Evolutionary conservation across 2,329 filamentous ascomycete genomes (phyloP).

Genomic region (Colletotrichum sp.): DNA sequence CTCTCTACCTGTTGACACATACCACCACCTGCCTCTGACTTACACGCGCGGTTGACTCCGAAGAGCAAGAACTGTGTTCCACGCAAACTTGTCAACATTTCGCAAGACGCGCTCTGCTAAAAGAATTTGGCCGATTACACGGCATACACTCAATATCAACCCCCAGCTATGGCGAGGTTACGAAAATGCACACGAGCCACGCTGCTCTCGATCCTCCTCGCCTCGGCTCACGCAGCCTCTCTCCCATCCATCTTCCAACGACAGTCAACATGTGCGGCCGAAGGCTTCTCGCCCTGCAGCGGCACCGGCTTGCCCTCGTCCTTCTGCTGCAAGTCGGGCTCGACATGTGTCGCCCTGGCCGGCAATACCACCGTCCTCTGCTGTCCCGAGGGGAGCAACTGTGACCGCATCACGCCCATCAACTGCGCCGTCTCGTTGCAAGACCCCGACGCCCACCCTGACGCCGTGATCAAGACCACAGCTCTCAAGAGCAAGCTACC

Average conservation of each 20-base stretch:
- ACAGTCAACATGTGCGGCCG: constrained; percentile 55
- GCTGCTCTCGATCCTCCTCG: constrained; percentile 40
- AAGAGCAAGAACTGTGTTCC: background rate
- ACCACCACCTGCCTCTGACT: background rate
- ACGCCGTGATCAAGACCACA: constrained; percentile 70
- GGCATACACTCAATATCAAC: background rate
- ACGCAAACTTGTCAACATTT: background rate
- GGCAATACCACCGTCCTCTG: constrained; percentile 72
- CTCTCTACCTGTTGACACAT: background rate
- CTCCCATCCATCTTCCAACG: constrained; percentile 47
- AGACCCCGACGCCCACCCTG: constrained; percentile 60
- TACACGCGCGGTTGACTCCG: constrained; percentile 14
- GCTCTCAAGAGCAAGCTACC: constrained; percentile 61
- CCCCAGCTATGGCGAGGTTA: constrained; percentile 30
- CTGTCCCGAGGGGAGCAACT: constrained; percentile 65
- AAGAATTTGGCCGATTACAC: background rate
- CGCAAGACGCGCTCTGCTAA: background rate
- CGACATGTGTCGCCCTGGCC: constrained; percentile 66
- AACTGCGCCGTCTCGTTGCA: constrained; percentile 68
- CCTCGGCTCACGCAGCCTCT: constrained; percentile 41
- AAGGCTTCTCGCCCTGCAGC: constrained; percentile 57
- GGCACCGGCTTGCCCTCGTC: constrained; percentile 59
- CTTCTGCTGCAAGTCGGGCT: constrained; percentile 68
- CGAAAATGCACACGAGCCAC: constrained; percentile 38
- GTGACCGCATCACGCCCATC: constrained; percentile 67